A percentile compares a stretch with the other conserved stretches of the same genome.
Conservation (phyloP, 2,329 filamentous ascomycete genomes). For the Ambrosiella beaveri region DNA sequence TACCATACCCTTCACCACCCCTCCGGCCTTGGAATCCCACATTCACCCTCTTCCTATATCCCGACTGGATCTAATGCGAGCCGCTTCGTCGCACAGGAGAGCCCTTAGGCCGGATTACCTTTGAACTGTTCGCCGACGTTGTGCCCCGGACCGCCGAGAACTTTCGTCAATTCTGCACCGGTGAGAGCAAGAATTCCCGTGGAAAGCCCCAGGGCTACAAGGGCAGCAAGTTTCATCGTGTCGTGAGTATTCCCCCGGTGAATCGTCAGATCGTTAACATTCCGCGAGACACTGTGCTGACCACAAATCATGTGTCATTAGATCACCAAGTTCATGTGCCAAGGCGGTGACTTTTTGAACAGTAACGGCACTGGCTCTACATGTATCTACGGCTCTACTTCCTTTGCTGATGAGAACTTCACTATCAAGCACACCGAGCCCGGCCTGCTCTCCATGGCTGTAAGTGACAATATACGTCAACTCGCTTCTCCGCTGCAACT, state of each 20-base stretch:
- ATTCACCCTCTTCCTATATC: background rate
- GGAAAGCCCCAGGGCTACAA: conserved; percentile 86
- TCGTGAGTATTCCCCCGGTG: conserved; percentile 33
- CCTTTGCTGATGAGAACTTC: conserved; percentile 88
- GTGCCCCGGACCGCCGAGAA: conserved; percentile 87
- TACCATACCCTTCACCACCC: background rate
- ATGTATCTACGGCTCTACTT: conserved; percentile 70
- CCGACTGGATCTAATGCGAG: background rate
- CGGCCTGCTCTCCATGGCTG: conserved; percentile 83
- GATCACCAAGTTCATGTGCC: conserved; percentile 96
- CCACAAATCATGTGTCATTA: conserved; percentile 20
- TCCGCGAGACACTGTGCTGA: background rate
- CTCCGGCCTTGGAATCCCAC: too few relatives aligned
- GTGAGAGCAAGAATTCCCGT: conserved; percentile 64
- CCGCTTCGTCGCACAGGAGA: conserved; percentile 39
- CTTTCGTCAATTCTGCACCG: conserved; percentile 93
- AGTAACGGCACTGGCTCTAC: conserved; percentile 80
- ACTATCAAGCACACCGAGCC: conserved; percentile 57
- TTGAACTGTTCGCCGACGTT: conserved; percentile 74
- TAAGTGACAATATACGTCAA: conserved; percentile 27
- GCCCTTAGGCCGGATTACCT: conserved; percentile 69
- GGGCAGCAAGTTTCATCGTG: conserved; percentile 81
- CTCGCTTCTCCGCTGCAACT: background rate
- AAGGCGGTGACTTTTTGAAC: conserved; percentile 89
- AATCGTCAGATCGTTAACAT: background rate